These are phyloP conservation scores for Falciphora oryzae DNA, from an alignment of 2,329 filamentous ascomycete species.

Conservation along the genomic window DNA sequence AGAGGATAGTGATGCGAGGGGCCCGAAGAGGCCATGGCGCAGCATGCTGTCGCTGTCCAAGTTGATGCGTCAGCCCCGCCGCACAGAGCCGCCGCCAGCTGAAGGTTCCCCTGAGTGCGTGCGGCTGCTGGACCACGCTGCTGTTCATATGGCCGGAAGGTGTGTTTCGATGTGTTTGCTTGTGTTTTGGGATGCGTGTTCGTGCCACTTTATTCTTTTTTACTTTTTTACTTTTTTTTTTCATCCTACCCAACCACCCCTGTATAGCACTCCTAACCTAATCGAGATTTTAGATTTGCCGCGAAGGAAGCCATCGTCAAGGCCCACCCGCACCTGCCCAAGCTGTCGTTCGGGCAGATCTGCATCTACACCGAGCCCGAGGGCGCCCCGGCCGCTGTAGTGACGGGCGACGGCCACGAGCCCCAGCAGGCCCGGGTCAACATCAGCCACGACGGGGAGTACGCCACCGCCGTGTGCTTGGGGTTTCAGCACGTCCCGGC, in stretches of 20 bases:
- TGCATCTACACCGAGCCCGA: slow-evolving; percentile 27
- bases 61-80: no score
- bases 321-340: slow-evolving; percentile 51
- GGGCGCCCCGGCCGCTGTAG: slow-evolving; percentile 33
- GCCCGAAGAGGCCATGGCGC: background rate
- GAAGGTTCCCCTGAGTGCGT: background rate
- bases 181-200: background rate
- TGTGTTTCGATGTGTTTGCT: slow-evolving; percentile 20
- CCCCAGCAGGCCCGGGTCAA: slow-evolving; percentile 61
- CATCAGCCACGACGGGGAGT: slow-evolving; percentile 84
- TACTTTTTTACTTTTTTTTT: background rate
- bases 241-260: background rate
- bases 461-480: slow-evolving; percentile 66
- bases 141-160: slow-evolving; percentile 40
- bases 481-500: slow-evolving; percentile 27
- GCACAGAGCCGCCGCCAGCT: no score
- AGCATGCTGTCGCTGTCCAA: no score
- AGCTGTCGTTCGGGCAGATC: slow-evolving; percentile 58
- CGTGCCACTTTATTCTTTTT: background rate
- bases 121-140: slow-evolving; percentile 28
- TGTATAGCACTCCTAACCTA: background rate
- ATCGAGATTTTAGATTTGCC: slow-evolving; percentile 46
- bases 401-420: slow-evolving; percentile 18
- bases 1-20: background rate
- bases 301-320: slow-evolving; percentile 74